Base-by-base conservation (phyloP, 169 alveolate species). In the Babesia bovis region DNA sequence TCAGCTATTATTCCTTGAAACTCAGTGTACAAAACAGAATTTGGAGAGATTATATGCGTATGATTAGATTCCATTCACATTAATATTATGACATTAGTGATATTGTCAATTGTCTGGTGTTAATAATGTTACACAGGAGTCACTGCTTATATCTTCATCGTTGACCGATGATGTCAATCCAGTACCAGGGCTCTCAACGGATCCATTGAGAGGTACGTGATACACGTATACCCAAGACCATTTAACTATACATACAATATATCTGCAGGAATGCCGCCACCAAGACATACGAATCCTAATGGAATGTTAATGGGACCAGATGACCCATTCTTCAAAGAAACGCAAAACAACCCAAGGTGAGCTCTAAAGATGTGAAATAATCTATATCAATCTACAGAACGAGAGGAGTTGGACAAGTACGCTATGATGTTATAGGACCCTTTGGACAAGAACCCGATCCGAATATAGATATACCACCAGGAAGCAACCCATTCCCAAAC, bases 251-350 rank as follows among this genome's bases (percentile, higher is more conserved):
- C n/a, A n/a, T n/a, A n/a, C n/a, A n/a, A n/a, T n/a, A n/a, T n/a
- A n/a, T n/a, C n/a, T n/a, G 38, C 53, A 59, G 69, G 12, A 17
- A 21, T 21, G 38, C 59, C 33, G 32, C 66, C 66, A 21, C 50
- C 32, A 17, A 25, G 61, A 42, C 69, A 42, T 32, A 49, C 83
- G 26, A 76, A 73, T 45, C 93, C 93, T n/a, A 88, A 76, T 49
- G 93, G 93, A 25, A 69, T 84, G 81, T 70, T 88, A 21, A 79
- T 88, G 50, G 93, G 93, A 23, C 93, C 90, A 19, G 71, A 88
- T 51, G 76, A 88, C 57, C 89, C 84, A 25, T 83, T 88, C 71
- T 88, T 88, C 52, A 41, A 38, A 40, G 87, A 78, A 30, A 60
- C 23, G 35, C 44, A n/a, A 1, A 28, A 35, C 3, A 19, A 45